Percentiles rank a stretch among this genome's conserved stretches.
Evolutionary conservation across 1,139 yeast species (phyloP).

Genomic region (Kodamaea sp.): DNA sequence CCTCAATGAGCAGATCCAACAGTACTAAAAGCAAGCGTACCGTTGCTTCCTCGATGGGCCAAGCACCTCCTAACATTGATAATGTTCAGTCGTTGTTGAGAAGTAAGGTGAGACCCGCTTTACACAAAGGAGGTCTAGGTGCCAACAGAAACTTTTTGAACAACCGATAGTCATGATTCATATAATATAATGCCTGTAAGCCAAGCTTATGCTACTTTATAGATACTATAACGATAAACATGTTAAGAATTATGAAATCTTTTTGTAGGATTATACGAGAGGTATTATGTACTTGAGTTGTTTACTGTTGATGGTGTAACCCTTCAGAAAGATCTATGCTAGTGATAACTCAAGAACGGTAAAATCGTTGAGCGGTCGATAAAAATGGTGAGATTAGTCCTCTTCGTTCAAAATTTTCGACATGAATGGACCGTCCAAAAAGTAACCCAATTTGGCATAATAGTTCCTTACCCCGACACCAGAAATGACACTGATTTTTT

Average conservation of each 20-base stretch:
- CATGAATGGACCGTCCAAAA: conserved; percentile 95
- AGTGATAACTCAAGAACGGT: too few relatives aligned
- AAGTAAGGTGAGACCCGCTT: conserved; percentile 42
- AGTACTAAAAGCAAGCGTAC: conserved; percentile 6
- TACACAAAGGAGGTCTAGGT: conserved; percentile 43
- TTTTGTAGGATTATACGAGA: too few relatives aligned
- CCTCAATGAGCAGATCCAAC: conserved; percentile 13
- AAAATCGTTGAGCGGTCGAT: too few relatives aligned
- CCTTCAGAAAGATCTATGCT: too few relatives aligned
- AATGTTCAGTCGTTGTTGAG: conserved; percentile 40
- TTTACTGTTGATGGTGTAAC: too few relatives aligned
- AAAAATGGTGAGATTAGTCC: too few relatives aligned
- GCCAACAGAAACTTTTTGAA: conserved; percentile 15
- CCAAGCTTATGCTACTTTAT: too few relatives aligned
- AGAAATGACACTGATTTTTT: conserved; percentile 87
- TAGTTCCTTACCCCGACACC: conserved; percentile 98
- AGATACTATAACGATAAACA: too few relatives aligned
- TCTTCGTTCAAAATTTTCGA: conserved; percentile 51
- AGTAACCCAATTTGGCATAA: conserved; percentile 88
- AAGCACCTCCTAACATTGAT: conserved; percentile 24
- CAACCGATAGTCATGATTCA: not conserved
- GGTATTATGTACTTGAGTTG: too few relatives aligned
- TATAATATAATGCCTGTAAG: too few relatives aligned
- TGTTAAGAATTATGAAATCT: too few relatives aligned
- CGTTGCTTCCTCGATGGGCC: conserved; percentile 6